Percentiles rank a stretch among this genome's conserved stretches.
Conservation (phyloP, 2,329 filamentous ascomycete genomes). For the Paecilomyces dactylethromorphus region DNA sequence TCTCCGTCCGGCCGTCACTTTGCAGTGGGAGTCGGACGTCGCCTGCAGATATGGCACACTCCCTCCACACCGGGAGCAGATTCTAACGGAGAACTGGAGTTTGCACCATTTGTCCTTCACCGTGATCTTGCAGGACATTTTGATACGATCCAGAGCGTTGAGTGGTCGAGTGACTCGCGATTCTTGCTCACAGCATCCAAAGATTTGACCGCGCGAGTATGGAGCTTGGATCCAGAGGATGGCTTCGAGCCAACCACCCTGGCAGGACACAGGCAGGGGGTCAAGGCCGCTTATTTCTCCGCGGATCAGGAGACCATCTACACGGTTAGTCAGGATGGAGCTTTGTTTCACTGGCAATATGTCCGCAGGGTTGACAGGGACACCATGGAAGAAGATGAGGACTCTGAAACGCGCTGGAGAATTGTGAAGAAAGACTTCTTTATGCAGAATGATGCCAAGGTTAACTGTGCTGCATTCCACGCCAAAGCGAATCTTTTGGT, state of each 20-base stretch:
- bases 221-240: constrained; percentile 82
- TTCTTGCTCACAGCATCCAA: constrained; percentile 92
- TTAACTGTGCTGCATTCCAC: constrained; percentile 89
- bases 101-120: constrained; percentile 88
- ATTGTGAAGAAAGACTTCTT: constrained; percentile 91
- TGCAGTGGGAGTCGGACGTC: constrained; percentile 77
- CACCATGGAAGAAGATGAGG: constrained; percentile 52
- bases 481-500: constrained; percentile 84
- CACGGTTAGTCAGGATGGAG: constrained; percentile 95
- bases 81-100: constrained; percentile 76
- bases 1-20: constrained; percentile 89
- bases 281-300: constrained; percentile 95
- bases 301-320: constrained; percentile 92
- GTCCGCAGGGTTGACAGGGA: constrained; percentile 56
- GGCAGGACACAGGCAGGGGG: constrained; percentile 81
- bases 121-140: constrained; percentile 83
- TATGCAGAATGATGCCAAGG: constrained; percentile 78
- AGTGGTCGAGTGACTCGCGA: constrained; percentile 93
- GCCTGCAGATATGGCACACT: constrained; percentile 93
- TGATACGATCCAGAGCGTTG: constrained; percentile 75
- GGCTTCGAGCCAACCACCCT: constrained; percentile 85
- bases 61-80: constrained; percentile 80
- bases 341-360: constrained; percentile 90
- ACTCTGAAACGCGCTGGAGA: constrained; percentile 74
- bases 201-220: constrained; percentile 88